These are phyloP conservation scores for Candida ipomoeae DNA, from an alignment of 805 yeast genomes.

Conservation along the genomic window DNA sequence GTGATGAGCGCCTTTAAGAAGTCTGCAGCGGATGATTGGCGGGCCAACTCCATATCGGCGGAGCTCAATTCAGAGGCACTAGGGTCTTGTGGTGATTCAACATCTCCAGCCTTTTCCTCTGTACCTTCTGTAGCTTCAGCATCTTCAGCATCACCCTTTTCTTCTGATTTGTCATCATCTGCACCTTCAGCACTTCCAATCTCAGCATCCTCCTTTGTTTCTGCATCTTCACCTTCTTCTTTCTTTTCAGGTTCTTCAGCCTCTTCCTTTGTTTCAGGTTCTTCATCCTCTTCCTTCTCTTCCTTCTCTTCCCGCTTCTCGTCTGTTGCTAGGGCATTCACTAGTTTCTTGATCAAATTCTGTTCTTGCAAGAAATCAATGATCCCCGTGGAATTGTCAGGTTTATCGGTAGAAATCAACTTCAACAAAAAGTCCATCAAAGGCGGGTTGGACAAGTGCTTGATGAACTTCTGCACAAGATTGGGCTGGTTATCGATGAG, in stretches of 20 bases:
- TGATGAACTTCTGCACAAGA: constrained; percentile 39
- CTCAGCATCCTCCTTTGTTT: not conserved
- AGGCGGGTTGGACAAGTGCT: constrained; percentile 43
- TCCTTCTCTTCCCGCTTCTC: not conserved
- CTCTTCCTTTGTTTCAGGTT: too few relatives aligned
- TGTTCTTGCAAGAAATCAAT: constrained; percentile 43
- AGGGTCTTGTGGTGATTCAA: not conserved
- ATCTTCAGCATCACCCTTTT: not conserved
- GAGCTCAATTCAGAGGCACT: constrained; percentile 10
- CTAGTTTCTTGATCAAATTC: constrained; percentile 31
- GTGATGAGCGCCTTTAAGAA: constrained; percentile 43
- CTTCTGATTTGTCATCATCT: too few relatives aligned
- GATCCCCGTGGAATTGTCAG: constrained; percentile 44
- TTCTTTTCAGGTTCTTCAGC: not conserved
- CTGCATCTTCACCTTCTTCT: not conserved
- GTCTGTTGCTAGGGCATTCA: constrained; percentile 30
- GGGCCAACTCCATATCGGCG: constrained; percentile 19
- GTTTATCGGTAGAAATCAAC: constrained; percentile 43
- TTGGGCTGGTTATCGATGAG: constrained; percentile 41
- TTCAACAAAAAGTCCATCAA: constrained; percentile 44
- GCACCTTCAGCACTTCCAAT: too few relatives aligned
- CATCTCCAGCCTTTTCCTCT: not conserved
- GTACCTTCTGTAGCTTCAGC: not conserved
- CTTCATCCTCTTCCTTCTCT: not conserved
- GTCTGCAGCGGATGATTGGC: constrained; percentile 43